These are phyloP conservation scores for Pseudogymnoascus pannorum DNA, from an alignment of 2,329 filamentous ascomycete species.

Conservation along the genomic window DNA sequence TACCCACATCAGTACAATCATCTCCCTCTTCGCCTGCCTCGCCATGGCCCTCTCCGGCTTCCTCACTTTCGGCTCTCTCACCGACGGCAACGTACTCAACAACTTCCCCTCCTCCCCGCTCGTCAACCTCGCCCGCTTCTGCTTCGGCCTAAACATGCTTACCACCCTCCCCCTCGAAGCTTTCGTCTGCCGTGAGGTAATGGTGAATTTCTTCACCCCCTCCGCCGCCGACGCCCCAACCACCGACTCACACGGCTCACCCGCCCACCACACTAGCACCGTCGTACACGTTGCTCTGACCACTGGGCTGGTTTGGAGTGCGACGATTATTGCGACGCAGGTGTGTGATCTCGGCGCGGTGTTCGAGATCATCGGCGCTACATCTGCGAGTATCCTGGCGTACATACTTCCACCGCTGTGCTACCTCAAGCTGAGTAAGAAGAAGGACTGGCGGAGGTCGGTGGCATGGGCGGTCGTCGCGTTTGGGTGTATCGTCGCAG, in stretches of 20 bases:
- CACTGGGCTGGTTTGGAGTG: constrained; percentile 69
- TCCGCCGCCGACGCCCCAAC: constrained; percentile 11
- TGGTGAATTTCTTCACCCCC: constrained; percentile 74
- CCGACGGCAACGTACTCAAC: constrained; percentile 92
- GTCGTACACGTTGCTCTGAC: constrained; percentile 76
- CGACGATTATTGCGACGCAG: constrained; percentile 69
- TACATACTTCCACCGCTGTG: constrained; percentile 94
- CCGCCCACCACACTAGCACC: constrained; percentile 60
- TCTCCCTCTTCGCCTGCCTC: constrained; percentile 89
- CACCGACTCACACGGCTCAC: constrained; percentile 43
- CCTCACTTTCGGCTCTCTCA: constrained; percentile 85
- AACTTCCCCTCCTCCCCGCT: constrained; percentile 86
- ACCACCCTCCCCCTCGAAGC: constrained; percentile 93
- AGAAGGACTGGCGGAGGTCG: constrained; percentile 61
- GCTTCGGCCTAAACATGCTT: constrained; percentile 97
- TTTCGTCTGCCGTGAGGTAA: constrained; percentile 95
- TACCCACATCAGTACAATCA: constrained; percentile 84
- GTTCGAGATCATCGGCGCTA: constrained; percentile 93
- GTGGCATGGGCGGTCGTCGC: constrained; percentile 73
- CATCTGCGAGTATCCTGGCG: constrained; percentile 85
- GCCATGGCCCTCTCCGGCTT: constrained; percentile 84
- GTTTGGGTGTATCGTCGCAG: constrained; percentile 60
- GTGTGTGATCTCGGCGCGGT: constrained; percentile 92
- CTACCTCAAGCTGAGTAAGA: constrained; percentile 83
- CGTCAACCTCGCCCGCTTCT: constrained; percentile 90